Base-by-base conservation (phyloP, 169 alveolate species). In the Plasmodium malariae region DNA sequence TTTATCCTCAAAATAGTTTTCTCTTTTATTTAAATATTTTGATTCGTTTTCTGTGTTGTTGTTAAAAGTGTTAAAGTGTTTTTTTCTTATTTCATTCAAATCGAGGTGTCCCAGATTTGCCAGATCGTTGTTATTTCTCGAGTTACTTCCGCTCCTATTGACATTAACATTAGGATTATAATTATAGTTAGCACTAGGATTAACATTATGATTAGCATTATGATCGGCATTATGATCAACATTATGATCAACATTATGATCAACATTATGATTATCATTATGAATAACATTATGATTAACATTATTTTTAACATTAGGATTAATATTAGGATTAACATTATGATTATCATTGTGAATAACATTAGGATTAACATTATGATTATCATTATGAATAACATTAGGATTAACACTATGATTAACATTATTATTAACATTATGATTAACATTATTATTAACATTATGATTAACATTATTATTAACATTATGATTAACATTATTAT, bases 41-140 rank as follows among this genome's bases (percentile, higher is more conserved):
- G 54, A 24, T 43, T 40, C 83, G 5, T 48, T 65, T 32, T 67
- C 90, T 3, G 34, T 37, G n/a, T 65, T 80, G 12, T 65, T 69
- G 43, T 57, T 48, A 36, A 45, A 34, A 28, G 17, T 65, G 45
- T 30, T 67, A 54, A 80, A 19, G 30, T 80, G 80, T 21, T 67
- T 80, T 49, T 65, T 80, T 71, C 71, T 36, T 21, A 80, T 28
- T 32, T 80, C 83, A 37, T 45, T 80, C 19, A 80, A 4, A 59
- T 80, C 90, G 19, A 65, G 21, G 43, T 65, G 63, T 62, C 74
- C 24, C 62, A 80, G n/a, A 12, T 57, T 69, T 24, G 65, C 49
- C 36, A 80, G 2, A 24, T 80, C 89, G 11, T 76, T 45, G 5
- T 24, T 54, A 67, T 19, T 49, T 7, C 62, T 76, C 54, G 62